These are phyloP conservation scores for Papiliotrema laurentii DNA, from an alignment of 1,284 basidiomycete species.

Conservation along the genomic window DNA sequence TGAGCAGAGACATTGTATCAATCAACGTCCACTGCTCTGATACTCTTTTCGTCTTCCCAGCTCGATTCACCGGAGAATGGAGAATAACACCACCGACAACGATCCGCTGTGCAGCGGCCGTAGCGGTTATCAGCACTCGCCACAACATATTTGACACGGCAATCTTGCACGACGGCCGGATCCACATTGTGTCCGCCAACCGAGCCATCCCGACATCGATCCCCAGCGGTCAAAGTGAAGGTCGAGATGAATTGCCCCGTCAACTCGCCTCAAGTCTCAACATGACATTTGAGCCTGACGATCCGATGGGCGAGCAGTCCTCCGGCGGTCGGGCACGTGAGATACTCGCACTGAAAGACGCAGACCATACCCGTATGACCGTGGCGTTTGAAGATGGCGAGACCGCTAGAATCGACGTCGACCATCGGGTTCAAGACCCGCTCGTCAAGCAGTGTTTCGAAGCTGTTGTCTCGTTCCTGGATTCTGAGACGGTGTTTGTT, in stretches of 20 bases:
- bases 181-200: constrained; percentile 60
- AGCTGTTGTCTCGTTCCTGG: constrained; percentile 58
- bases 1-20: constrained; percentile 16
- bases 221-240: constrained; percentile 17
- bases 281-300: constrained; percentile 23
- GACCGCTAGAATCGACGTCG: constrained; percentile 51
- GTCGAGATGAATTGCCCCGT: constrained; percentile 26
- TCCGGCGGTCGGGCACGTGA: neutral
- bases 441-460: constrained; percentile 61
- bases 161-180: constrained; percentile 55
- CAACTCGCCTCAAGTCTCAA: constrained; percentile 32
- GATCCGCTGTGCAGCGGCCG: constrained; percentile 54
- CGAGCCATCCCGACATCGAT: constrained; percentile 48
- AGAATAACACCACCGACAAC: constrained; percentile 14
- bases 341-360: constrained; percentile 24
- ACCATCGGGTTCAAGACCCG: constrained; percentile 53
- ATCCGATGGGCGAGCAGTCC: too few species aligned
- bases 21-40: constrained; percentile 54
- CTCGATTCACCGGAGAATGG: constrained; percentile 37
- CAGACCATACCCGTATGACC: constrained; percentile 52
- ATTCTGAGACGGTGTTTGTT: constrained; percentile 50
- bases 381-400: constrained; percentile 54
- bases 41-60: constrained; percentile 53
- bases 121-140: constrained; percentile 61
- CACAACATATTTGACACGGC: constrained; percentile 63